Evolutionary conservation across 2,329 filamentous ascomycete genomes (phyloP), one percentile per base, ranked within the genome.

Genomic region (Monosporascus cannonballus): DNA sequence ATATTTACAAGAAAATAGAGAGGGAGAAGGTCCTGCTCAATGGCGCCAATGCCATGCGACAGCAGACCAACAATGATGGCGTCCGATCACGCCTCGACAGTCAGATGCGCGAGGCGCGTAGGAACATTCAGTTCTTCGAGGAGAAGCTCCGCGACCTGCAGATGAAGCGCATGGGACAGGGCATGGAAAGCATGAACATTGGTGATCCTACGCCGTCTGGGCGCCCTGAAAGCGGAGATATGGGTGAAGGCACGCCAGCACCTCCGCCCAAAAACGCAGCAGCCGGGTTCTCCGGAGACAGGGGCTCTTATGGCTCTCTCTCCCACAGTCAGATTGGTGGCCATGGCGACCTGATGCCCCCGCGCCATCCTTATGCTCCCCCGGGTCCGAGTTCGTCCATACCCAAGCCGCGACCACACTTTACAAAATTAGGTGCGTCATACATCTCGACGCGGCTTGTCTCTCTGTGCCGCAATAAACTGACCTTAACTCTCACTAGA

Each of bases 1-100:
- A 90, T 72, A 91, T 99, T 75, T 85, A 88, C 76, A 88, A 86
- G 77, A 97, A 99, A 87, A 97, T 99, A 73, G 90, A 96, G 79
- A 86, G 93, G 71, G 94, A 99, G 75, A 93, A 92, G 79, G 89
- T 87, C 65, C 85, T 97, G 67, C 94, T 99, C 78, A 89, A 89
- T 72, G 93, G 90, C 65, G 93, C 93, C 62, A 94, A 90, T 74
- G 84, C 89, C 64, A 96, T 99, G 92, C 88, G 91, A 73, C 87
- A 92, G 74, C 92, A 94, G 71, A 96, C 93, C 63, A 90, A 90
- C 76, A 99, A 99, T 73, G 88, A 92, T 62, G 82, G 85, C 56
- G 93, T 97, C 59, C 87, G 91, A 67, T 92, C 92, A 64, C 85
- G 90, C 67, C 85, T 96, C 70, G 93, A 97, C 68, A 88, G 86